Evolutionary conservation across 805 yeast species (phyloP).

Genomic region (Candida easanensis): DNA sequence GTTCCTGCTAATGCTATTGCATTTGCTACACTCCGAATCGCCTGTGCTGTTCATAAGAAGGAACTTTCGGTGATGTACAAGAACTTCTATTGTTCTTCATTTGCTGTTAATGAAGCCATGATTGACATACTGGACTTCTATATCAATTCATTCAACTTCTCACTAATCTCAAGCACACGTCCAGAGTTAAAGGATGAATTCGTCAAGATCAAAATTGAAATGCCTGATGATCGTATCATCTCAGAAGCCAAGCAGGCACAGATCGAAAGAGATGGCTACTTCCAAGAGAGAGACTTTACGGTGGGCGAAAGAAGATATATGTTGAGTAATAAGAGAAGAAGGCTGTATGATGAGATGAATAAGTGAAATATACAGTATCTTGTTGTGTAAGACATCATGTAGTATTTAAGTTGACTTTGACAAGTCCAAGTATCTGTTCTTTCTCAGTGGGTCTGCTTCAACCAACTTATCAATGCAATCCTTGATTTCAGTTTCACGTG

Average conservation of each 20-base stretch:
- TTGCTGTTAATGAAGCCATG: conserved; percentile 44
- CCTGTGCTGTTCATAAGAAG: conserved; percentile 44
- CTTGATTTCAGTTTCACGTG: conserved; percentile 29
- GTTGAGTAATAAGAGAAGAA: conserved; percentile 44
- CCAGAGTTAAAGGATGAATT: conserved; percentile 34
- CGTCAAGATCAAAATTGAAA: conserved; percentile 43
- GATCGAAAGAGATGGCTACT: conserved; percentile 44
- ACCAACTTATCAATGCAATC: conserved; percentile 41
- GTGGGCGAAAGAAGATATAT: conserved; percentile 54
- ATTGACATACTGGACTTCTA: conserved; percentile 59
- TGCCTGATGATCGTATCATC: conserved; percentile 34
- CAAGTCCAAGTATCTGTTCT: conserved; percentile 51
- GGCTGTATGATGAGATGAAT: conserved; percentile 39
- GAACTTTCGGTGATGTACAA: conserved; percentile 23
- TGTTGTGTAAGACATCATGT: background rate
- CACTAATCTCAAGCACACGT: conserved; percentile 43
- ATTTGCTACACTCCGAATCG: conserved; percentile 59
- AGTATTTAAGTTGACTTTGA: background rate
- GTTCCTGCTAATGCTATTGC: conserved; percentile 78
- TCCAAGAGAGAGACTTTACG: conserved; percentile 32
- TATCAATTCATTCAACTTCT: conserved; percentile 51
- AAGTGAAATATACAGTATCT: background rate
- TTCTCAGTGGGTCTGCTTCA: conserved; percentile 62
- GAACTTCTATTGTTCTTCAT: conserved; percentile 19
- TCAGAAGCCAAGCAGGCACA: conserved; percentile 25